Evolutionary conservation across 305 asterid genomes (phyloP), one percentile per base, ranked within the genome.

Genomic region (Solanum hybrid): DNA sequence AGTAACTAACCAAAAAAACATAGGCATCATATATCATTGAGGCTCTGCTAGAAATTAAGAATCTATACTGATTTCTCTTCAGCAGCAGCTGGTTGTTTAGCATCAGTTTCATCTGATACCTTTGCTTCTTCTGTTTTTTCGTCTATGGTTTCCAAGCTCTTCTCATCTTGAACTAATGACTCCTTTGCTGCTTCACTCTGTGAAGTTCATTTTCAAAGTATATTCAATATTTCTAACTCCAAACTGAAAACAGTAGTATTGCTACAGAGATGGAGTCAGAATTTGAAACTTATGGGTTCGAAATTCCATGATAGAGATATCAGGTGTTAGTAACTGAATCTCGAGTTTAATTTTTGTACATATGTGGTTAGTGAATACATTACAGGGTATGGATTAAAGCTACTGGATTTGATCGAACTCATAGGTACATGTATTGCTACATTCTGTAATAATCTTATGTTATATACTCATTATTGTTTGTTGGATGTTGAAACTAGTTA

Each of bases 141-240:
- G 24, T 26, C 37, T 81, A 9, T 86, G 90, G 40, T 87, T 89
- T 7, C 78, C n/a, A 22, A 12, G 89, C 40, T 86, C 72, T 66
- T 86, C 75, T 85, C 91, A 77, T 87, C 85, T 90, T 45, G 29
- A 72, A 45, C 60, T 72, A 85, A 84, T 72, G 88, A 85, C 9
- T 69, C 88, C 87, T 85, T 66, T 9, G 35, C 37, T 81, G 35
- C 17, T 27, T 45, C 78, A 27, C 51, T 71, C 51, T n/a, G 22
- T 60, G 17, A 17, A 38, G 36, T 79, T 38, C 19, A 81, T 71
- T 15, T 37, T 51, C 66, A 38, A 80, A 38, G 34, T 13, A 80
- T n/a, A 31, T 22, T 80, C 24, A 80, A 80, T 37, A 80, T 40
- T 40, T 8, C 19, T 6, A 10, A 78, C 31, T 34, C 31, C 31